These are phyloP conservation scores for Trichoderma citrinoviride DNA, from an alignment of 2,329 filamentous ascomycete species.

Conservation along the genomic window DNA sequence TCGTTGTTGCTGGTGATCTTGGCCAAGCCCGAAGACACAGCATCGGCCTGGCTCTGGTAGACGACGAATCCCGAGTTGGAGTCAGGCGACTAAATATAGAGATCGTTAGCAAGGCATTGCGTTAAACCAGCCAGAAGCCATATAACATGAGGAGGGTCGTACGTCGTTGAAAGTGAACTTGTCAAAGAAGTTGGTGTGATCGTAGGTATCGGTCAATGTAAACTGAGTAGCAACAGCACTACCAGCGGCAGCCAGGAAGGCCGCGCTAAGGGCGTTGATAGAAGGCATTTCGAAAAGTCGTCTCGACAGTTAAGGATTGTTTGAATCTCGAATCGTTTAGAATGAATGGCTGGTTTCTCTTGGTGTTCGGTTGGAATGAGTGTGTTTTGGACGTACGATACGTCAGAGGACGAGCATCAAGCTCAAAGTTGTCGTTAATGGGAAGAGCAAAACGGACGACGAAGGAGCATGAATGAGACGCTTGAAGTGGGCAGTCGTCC, in stretches of 20 bases:
- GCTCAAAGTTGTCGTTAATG: constrained; percentile 14
- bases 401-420: constrained; percentile 19
- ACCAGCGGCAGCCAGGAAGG: constrained; percentile 38
- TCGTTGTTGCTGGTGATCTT: constrained; percentile 31
- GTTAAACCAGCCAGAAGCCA: background rate
- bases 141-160: constrained; percentile 16
- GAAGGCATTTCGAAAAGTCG: constrained; percentile 39
- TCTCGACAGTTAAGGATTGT: constrained; percentile 8
- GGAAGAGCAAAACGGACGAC: background rate
- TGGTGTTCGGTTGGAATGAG: constrained; percentile 29
- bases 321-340: background rate
- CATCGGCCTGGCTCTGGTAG: constrained; percentile 43
- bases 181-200: constrained; percentile 46
- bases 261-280: constrained; percentile 40
- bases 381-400: constrained; percentile 22
- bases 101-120: background rate
- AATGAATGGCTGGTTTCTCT: constrained; percentile 1
- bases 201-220: constrained; percentile 43
- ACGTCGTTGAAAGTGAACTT: constrained; percentile 47
- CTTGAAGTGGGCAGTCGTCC: constrained; percentile 8
- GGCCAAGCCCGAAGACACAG: constrained; percentile 37
- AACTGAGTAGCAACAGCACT: constrained; percentile 34
- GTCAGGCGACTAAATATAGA: constrained; percentile 41
- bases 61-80: constrained; percentile 64
- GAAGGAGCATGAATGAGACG: constrained; percentile 16